Evolutionary conservation across 495 filamentous ascomycete species (phyloP).

Genomic region (Hypoxylon fuscum): DNA sequence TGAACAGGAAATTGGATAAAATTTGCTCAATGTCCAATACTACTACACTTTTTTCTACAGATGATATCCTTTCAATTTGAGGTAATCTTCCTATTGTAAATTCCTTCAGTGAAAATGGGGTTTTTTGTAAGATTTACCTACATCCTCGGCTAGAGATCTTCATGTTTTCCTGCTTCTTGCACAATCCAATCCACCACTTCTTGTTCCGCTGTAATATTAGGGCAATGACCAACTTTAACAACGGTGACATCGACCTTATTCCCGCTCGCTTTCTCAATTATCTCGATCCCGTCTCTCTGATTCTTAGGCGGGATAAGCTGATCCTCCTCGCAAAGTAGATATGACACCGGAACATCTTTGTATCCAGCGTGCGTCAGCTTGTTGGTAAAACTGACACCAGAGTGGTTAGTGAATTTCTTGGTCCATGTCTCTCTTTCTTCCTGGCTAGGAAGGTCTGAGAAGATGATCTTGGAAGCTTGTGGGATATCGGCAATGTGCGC

Average conservation of each 20-base stretch:
- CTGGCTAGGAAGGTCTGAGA: conserved; percentile 36
- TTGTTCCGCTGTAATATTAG: conserved; percentile 24
- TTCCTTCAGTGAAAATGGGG: no score
- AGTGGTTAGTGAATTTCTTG: conserved; percentile 34
- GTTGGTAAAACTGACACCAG: conserved; percentile 41
- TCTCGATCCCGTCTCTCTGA: conserved; percentile 49
- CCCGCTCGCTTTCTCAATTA: conserved; percentile 44
- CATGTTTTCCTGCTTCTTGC: conserved; percentile 6
- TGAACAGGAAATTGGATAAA: no score
- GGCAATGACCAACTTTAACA: conserved; percentile 43
- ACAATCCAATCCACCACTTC: conserved; percentile 37
- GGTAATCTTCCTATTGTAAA: no score
- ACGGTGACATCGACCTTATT: conserved; percentile 47
- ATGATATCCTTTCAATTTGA: no score
- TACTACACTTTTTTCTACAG: no score
- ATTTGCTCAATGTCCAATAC: no score
- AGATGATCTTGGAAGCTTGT: background rate
- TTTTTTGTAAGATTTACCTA: no score
- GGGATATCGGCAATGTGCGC: conserved; percentile 21
- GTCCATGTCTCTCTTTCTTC: conserved; percentile 13
- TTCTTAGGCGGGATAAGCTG: conserved; percentile 43
- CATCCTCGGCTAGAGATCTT: conserved; percentile 1
- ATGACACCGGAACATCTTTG: conserved; percentile 56
- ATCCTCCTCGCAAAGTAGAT: conserved; percentile 59
- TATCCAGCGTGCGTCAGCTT: conserved; percentile 55